Evolutionary conservation across 2,329 filamentous ascomycete genomes (phyloP).

Genomic region (Boeremia lycopersici): DNA sequence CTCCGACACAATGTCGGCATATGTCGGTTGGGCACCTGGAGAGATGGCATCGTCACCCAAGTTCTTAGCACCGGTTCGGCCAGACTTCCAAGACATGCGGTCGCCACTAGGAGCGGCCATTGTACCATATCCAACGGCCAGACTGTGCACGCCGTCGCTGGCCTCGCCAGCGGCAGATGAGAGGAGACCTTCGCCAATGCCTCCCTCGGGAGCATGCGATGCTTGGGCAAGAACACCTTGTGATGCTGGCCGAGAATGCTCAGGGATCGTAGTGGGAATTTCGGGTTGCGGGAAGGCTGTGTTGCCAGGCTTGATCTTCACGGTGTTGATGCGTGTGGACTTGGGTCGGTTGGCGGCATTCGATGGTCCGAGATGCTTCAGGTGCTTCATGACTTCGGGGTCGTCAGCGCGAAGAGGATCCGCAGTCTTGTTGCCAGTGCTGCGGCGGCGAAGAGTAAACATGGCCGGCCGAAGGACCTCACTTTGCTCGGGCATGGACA

Average conservation of each 20-base stretch:
- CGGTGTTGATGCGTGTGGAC: constrained; percentile 64
- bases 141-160: constrained; percentile 69
- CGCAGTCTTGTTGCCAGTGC: constrained; percentile 48
- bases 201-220: constrained; percentile 54
- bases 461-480: constrained; percentile 46
- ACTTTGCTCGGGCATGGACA: constrained; percentile 41
- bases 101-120: constrained; percentile 39
- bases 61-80: constrained; percentile 20
- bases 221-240: constrained; percentile 21
- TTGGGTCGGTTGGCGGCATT: constrained; percentile 66
- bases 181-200: constrained; percentile 61
- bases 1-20: constrained; percentile 15
- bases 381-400: constrained; percentile 62
- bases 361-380: constrained; percentile 68
- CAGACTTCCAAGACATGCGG: constrained; percentile 39
- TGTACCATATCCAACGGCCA: constrained; percentile 55
- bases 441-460: constrained; percentile 54
- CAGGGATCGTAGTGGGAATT: constrained; percentile 51
- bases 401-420: constrained; percentile 57
- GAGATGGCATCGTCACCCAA: constrained; percentile 30
- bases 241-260: constrained; percentile 43
- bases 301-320: constrained; percentile 68
- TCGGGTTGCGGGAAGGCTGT: constrained; percentile 68
- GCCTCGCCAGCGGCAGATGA: constrained; percentile 62
- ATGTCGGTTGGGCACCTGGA: constrained; percentile 20